Percentiles rank a stretch among this genome's conserved stretches.
Evolutionary conservation across 2,329 filamentous ascomycete species (phyloP).

Genomic region (Penicillium sp.): DNA sequence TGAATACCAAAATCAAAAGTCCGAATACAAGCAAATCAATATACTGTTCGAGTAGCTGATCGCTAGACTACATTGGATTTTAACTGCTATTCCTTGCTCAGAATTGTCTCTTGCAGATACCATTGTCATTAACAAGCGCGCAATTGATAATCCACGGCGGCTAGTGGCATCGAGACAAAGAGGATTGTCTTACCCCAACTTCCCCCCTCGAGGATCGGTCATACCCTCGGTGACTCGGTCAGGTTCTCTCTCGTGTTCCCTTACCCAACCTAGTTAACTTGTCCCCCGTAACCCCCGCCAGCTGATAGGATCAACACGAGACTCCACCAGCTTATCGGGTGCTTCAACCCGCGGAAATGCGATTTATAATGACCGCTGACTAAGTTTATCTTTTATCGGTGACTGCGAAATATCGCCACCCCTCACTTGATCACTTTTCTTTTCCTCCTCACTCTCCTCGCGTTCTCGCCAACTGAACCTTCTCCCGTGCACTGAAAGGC

Average conservation of each 20-base stretch:
- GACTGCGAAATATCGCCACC: constrained; percentile 30
- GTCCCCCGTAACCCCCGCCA: constrained; percentile 19
- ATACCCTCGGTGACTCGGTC: not conserved
- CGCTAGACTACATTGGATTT: no score
- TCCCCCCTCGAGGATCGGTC: not conserved
- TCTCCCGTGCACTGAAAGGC: not conserved
- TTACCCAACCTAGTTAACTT: constrained; percentile 7
- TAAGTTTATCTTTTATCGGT: constrained; percentile 31
- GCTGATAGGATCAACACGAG: constrained; percentile 18
- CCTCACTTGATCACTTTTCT: constrained; percentile 26
- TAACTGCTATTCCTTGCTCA: not conserved
- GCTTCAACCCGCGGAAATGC: not conserved
- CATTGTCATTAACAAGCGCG: not conserved
- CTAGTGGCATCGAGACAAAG: not conserved
- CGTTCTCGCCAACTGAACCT: not conserved
- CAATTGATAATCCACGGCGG: constrained; percentile 8
- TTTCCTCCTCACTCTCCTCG: constrained; percentile 6
- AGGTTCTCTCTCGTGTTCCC: constrained; percentile 10
- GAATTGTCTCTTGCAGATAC: not conserved
- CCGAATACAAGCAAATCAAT: not conserved
- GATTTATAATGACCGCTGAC: constrained; percentile 29
- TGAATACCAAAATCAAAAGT: constrained; percentile 11
- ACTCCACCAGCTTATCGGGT: constrained; percentile 9
- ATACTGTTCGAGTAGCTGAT: not conserved
- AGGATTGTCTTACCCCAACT: not conserved